Percentiles rank a stretch among this genome's conserved stretches.
Evolutionary conservation across 2,329 filamentous ascomycete species (phyloP).

Genomic region (Trichoderma afroharzianum): DNA sequence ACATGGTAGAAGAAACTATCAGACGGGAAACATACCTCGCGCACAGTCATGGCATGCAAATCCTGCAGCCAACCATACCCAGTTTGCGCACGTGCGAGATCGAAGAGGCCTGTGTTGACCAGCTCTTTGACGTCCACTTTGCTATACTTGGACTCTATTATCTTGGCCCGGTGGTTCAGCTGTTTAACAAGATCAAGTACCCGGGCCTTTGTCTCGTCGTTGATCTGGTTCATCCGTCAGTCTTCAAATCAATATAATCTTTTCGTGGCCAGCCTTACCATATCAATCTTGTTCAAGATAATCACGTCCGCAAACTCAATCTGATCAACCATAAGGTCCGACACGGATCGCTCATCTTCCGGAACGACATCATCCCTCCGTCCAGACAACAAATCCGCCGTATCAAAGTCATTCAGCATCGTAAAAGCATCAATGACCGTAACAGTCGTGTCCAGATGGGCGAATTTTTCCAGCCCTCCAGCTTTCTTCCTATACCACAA

Average conservation of each 20-base stretch:
- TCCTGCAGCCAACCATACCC: slow-evolving; percentile 69
- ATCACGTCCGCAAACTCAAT: slow-evolving; percentile 75
- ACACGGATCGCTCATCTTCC: slow-evolving; percentile 71
- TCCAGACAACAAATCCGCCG: slow-evolving; percentile 62
- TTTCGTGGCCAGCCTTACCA: slow-evolving; percentile 39
- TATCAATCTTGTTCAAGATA: slow-evolving; percentile 67
- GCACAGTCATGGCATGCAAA: slow-evolving; percentile 63
- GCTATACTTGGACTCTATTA: slow-evolving; percentile 57
- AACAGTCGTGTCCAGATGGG: slow-evolving; percentile 65
- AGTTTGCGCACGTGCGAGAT: slow-evolving; percentile 59
- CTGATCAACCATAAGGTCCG: slow-evolving; percentile 72
- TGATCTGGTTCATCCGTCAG: slow-evolving; percentile 27
- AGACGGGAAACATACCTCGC: slow-evolving; percentile 41
- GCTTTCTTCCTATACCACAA: slow-evolving; percentile 40
- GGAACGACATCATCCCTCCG: slow-evolving; percentile 58
- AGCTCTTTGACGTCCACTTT: slow-evolving; percentile 60
- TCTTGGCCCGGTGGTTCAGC: slow-evolving; percentile 64
- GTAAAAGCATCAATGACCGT: slow-evolving; percentile 73
- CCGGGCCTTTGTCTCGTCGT: slow-evolving; percentile 39
- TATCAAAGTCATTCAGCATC: slow-evolving; percentile 69
- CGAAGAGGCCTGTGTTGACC: slow-evolving; percentile 63
- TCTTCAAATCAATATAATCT: not conserved
- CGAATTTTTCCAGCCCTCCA: slow-evolving; percentile 63
- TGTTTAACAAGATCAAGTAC: slow-evolving; percentile 54
- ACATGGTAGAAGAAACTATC: not conserved